Evolutionary conservation across 2,329 filamentous ascomycete genomes (phyloP).

Genomic region (Aureobasidium sp.): DNA sequence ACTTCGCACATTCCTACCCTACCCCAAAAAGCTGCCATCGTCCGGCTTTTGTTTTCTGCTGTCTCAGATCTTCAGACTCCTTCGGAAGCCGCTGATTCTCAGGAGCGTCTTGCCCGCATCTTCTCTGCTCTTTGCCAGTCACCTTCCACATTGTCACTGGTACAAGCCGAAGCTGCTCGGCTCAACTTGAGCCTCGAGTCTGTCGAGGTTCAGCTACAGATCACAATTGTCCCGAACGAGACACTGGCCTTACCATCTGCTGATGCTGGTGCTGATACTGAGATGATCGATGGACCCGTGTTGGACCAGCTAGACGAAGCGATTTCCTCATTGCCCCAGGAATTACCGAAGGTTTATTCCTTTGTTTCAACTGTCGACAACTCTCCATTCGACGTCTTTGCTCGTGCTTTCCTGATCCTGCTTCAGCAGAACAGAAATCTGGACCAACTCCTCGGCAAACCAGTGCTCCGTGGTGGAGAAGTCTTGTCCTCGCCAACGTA

Average conservation of each 20-base stretch:
- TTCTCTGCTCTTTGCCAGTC: constrained; percentile 29
- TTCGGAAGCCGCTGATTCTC: constrained; percentile 6
- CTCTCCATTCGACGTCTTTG: constrained; percentile 15
- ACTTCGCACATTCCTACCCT: constrained; percentile 54
- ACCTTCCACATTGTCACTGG: constrained; percentile 43
- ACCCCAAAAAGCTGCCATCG: constrained; percentile 40
- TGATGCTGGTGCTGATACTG: constrained; percentile 46
- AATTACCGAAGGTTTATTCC: constrained; percentile 6
- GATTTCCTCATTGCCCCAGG: not conserved
- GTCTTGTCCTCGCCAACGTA: constrained; percentile 59
- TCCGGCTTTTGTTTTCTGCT: constrained; percentile 1
- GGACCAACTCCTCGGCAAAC: constrained; percentile 11
- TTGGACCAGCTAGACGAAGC: constrained; percentile 3
- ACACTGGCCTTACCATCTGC: constrained; percentile 41
- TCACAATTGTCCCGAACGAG: constrained; percentile 54
- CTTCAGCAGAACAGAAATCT: constrained; percentile 11
- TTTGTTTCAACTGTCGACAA: constrained; percentile 14
- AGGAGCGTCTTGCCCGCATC: constrained; percentile 28
- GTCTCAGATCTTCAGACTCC: not conserved
- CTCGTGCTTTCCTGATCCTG: constrained; percentile 9
- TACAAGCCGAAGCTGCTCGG: constrained; percentile 60
- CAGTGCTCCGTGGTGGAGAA: not conserved
- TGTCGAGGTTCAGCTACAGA: constrained; percentile 67
- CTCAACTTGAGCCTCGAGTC: constrained; percentile 66
- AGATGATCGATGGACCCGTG: constrained; percentile 39